A percentile compares a stretch with the other conserved stretches of the same genome.
Evolutionary conservation across 169 alveolate genomes (phyloP).

Genomic region (Eimeria praecox): DNA sequence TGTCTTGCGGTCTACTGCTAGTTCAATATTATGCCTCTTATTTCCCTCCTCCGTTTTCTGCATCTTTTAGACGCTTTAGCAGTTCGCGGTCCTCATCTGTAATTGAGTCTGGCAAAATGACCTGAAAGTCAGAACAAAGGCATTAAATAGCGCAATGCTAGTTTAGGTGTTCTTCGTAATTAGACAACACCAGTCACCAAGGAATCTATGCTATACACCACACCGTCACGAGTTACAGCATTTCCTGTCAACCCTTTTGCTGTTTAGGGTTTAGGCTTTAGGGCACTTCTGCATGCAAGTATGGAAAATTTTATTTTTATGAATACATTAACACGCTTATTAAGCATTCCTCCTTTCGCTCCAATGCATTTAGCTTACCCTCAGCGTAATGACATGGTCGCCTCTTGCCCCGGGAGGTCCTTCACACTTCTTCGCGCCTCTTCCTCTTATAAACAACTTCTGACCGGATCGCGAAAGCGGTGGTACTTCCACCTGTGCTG

Average conservation of each 20-base stretch:
- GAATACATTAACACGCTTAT: no score
- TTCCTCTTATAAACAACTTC: constrained; percentile 25
- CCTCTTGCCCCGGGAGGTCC: background rate
- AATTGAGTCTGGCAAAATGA: background rate
- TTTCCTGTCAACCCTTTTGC: no score
- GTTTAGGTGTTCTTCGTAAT: background rate
- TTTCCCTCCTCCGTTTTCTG: background rate
- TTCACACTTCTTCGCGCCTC: constrained; percentile 33
- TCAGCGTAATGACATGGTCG: constrained; percentile 50
- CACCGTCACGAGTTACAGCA: no score
- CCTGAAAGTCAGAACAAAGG: constrained; percentile 12
- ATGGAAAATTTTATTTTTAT: no score
- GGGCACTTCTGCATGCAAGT: no score
- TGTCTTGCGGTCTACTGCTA: background rate
- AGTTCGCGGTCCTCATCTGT: constrained; percentile 47
- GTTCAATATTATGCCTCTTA: background rate
- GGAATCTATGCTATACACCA: background rate
- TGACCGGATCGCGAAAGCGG: constrained; percentile 26
- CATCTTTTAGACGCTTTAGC: constrained; percentile 29
- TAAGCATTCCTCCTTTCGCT: background rate
- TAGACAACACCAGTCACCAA: background rate
- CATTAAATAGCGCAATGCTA: background rate
- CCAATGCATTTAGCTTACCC: constrained; percentile 18
- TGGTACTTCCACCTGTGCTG: constrained; percentile 14
- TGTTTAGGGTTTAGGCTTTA: no score